Evolutionary conservation across 2,329 filamentous ascomycete species (phyloP).

Genomic region (Endothia cerciana): DNA sequence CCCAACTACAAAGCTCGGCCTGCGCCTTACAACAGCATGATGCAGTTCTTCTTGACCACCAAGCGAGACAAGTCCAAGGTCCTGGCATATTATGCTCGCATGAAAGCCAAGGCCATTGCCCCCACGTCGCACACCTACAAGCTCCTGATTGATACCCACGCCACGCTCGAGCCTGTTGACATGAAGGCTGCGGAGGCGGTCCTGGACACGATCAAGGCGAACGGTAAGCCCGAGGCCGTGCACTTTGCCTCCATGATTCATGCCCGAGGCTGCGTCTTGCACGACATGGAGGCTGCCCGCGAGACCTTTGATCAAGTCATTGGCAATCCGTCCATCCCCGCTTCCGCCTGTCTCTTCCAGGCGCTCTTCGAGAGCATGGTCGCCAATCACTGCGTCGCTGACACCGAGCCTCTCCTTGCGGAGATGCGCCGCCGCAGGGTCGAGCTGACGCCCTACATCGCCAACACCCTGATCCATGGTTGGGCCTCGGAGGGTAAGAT

Average conservation of each 20-base stretch:
- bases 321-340: slow-evolving; percentile 65
- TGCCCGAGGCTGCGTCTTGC: slow-evolving; percentile 90
- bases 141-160: slow-evolving; percentile 92
- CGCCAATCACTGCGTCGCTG: slow-evolving; percentile 82
- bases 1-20: slow-evolving; percentile 98
- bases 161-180: slow-evolving; percentile 87
- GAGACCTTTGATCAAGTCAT: slow-evolving; percentile 82
- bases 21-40: slow-evolving; percentile 98
- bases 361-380: slow-evolving; percentile 97
- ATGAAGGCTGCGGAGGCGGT: slow-evolving; percentile 87
- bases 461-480: slow-evolving; percentile 96
- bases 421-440: slow-evolving; percentile 77
- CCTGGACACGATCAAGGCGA: slow-evolving; percentile 74
- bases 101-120: slow-evolving; percentile 83
- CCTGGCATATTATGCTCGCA: slow-evolving; percentile 90
- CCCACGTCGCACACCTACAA: slow-evolving; percentile 98
- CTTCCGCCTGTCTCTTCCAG: slow-evolving; percentile 89
- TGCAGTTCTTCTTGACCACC: slow-evolving; percentile 98
- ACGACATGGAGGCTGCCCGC: slow-evolving; percentile 84
- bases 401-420: slow-evolving; percentile 73
- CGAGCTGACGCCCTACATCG: slow-evolving; percentile 94
- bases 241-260: slow-evolving; percentile 97
- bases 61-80: slow-evolving; percentile 97
- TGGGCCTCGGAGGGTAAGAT: slow-evolving; percentile 89
- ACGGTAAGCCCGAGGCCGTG: slow-evolving; percentile 81